A percentile compares a stretch with the other conserved stretches of the same genome.
Evolutionary conservation across 306 rosid genomes (phyloP).

Genomic region (Cucurbita ficifolia): DNA sequence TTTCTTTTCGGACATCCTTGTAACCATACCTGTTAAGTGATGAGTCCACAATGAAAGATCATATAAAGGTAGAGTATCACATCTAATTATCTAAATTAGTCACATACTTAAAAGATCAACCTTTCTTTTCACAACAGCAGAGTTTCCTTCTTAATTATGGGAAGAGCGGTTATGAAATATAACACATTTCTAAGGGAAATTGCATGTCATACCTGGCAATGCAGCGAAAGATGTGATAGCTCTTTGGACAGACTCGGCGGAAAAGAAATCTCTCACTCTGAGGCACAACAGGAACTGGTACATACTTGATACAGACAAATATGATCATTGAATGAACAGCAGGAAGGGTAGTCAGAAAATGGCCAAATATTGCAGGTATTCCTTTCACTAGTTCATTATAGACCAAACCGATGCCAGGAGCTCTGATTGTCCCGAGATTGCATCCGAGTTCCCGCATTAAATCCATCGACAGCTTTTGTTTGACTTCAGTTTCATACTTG

Average conservation of each 20-base stretch:
- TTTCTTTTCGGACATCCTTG: conserved; percentile 93
- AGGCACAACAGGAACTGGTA: conserved; percentile 84
- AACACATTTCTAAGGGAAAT: background rate
- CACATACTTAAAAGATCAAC: background rate
- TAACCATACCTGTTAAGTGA: conserved; percentile 61
- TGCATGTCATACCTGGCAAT: conserved; percentile 45
- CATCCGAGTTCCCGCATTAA: conserved; percentile 76
- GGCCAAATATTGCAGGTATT: conserved; percentile 90
- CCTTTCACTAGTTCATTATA: conserved; percentile 95
- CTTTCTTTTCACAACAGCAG: background rate
- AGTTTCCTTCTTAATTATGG: background rate
- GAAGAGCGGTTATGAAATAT: background rate
- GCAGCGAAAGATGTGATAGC: conserved; percentile 85
- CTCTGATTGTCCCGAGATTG: conserved; percentile 84
- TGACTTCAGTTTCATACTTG: conserved; percentile 88
- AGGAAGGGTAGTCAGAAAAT: conserved; percentile 64
- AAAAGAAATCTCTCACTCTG: conserved; percentile 98
- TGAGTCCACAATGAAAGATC: background rate
- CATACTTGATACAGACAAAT: conserved; percentile 86
- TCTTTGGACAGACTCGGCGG: conserved; percentile 85
- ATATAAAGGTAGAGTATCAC: background rate
- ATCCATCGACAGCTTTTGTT: conserved; percentile 76
- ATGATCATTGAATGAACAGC: conserved; percentile 73
- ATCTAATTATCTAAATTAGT: background rate
- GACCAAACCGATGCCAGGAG: conserved; percentile 93